These are phyloP conservation scores for Phaeodactylum tricornutum DNA, from an alignment of 108 stramenopile species.

Conservation along the genomic window DNA sequence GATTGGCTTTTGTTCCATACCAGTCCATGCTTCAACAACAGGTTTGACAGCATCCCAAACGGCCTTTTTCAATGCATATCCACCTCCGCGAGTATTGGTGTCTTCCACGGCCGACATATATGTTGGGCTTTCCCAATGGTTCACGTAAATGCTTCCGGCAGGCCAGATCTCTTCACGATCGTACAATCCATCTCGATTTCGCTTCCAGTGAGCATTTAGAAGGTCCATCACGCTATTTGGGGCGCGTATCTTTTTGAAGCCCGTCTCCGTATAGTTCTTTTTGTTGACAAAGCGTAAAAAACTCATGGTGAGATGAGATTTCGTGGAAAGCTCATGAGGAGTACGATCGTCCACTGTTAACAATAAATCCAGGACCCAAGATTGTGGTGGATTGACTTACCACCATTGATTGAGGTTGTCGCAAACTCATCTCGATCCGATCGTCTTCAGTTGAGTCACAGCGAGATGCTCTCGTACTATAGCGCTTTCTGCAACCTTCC, in stretches of 20 bases:
- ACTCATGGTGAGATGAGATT: too few relatives aligned
- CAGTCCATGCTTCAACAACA: constrained; percentile 87
- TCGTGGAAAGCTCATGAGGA: not conserved
- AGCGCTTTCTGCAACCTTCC: constrained; percentile 19
- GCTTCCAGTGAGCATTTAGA: constrained; percentile 36
- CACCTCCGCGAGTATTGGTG: constrained; percentile 52
- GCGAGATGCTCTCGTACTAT: not conserved
- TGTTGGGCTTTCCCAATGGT: constrained; percentile 23
- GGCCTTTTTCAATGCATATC: constrained; percentile 41
- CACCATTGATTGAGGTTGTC: constrained; percentile 14
- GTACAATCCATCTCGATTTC: constrained; percentile 13
- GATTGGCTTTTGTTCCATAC: constrained; percentile 70
- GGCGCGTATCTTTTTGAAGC: constrained; percentile 27
- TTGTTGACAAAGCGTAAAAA: too few relatives aligned
- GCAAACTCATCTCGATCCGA: constrained; percentile 9
- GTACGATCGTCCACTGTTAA: not conserved
- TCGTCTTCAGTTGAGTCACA: constrained; percentile 12
- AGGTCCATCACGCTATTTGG: constrained; percentile 19
- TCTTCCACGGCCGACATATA: constrained; percentile 78
- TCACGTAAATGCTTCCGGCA: constrained; percentile 25
- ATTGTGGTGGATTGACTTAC: not conserved
- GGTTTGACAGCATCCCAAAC: constrained; percentile 73
- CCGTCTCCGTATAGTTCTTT: constrained; percentile 37
- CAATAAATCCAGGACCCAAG: not conserved
- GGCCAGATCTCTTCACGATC: constrained; percentile 9